Evolutionary conservation across 2,329 filamentous ascomycete genomes (phyloP), one percentile per base, ranked within the genome.

Genomic region (Alternaria novae-zelandiae): DNA sequence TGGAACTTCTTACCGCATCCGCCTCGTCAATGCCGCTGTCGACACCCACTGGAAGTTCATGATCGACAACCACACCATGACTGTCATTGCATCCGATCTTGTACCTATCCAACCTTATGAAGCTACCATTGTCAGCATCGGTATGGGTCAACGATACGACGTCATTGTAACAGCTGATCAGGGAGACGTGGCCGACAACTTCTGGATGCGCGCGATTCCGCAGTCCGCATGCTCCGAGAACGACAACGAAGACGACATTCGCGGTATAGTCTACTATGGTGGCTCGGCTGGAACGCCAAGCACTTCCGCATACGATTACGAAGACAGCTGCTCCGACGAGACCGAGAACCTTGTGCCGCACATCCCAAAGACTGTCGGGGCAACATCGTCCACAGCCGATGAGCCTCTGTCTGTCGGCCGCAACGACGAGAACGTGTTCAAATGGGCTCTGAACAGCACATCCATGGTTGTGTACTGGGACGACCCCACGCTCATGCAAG

Each of bases 51-150:
- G 77, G 67, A 81, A 81, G 57, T 82, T 84, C 68, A 77, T 74
- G 64, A 80, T 84, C 32, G 82, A 84, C 61, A 78, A 79, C 43
- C 81, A 83, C 68, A 80, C 71, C 5, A 69, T 84, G 70, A 80
- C 73, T 6, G 77, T 84, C 60, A 82, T 84, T 46, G 79, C 79
- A 6, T 73, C 78, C 28, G 82, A 84, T 63, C 80, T 81, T 32
- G 78, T 84, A 5, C 80, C 82, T 3, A 76, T 83, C 41, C 61
- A 74, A 26, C 82, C 82, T 0, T 84, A 82, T 69, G 70, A 73
- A 8, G 78, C 79, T 1, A 77, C 75, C 21, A 72, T 80, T 3
- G 63, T 84, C 17, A 78, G 78, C 30, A 74, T 83, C 21, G 79
- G 77, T 32, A 79, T 82, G 61, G 82, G 79, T 7, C 82, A 83